These are phyloP conservation scores for Crucihimalaya himalaica DNA, from an alignment of 345 rosid genomes.

Conservation along the genomic window DNA sequence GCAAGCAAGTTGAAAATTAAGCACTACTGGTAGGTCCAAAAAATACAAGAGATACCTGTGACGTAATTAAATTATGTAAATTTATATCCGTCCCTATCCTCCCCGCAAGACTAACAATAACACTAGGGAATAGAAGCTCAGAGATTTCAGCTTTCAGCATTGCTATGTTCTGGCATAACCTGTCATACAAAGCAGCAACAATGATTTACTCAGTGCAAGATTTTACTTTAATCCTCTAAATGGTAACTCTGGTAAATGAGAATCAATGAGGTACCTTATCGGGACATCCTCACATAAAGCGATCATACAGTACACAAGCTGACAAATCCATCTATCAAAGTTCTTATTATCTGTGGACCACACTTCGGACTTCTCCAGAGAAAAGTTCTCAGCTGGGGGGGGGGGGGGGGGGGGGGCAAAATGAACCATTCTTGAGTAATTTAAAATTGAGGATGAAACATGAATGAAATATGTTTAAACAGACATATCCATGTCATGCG, in stretches of 20 bases:
- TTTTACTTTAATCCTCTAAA: conserved; percentile 9
- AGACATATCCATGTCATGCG: conserved; percentile 6
- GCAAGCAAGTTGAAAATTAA: background rate
- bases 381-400: conserved; percentile 58
- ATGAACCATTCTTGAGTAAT: conserved; percentile 31
- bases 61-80: conserved; percentile 61
- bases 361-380: conserved; percentile 60
- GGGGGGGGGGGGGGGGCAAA: conserved; percentile 35
- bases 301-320: conserved; percentile 72
- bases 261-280: conserved; percentile 55
- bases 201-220: conserved; percentile 4
- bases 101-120: conserved; percentile 72
- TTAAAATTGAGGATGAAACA: conserved; percentile 3
- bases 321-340: conserved; percentile 90
- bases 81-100: conserved; percentile 54
- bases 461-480: conserved; percentile 1
- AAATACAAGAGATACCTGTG: conserved; percentile 54
- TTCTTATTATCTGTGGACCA: conserved; percentile 78
- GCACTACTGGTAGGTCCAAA: background rate
- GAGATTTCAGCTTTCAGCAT: conserved; percentile 82
- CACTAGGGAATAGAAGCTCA: conserved; percentile 80
- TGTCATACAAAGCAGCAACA: conserved; percentile 41
- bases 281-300: conserved; percentile 75
- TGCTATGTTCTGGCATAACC: conserved; percentile 88
- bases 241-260: conserved; percentile 13